Percentiles rank a stretch among this genome's conserved stretches.
Evolutionary conservation across 1,284 basidiomycete species (phyloP).

Genomic region (Ganoderma lucidum): DNA sequence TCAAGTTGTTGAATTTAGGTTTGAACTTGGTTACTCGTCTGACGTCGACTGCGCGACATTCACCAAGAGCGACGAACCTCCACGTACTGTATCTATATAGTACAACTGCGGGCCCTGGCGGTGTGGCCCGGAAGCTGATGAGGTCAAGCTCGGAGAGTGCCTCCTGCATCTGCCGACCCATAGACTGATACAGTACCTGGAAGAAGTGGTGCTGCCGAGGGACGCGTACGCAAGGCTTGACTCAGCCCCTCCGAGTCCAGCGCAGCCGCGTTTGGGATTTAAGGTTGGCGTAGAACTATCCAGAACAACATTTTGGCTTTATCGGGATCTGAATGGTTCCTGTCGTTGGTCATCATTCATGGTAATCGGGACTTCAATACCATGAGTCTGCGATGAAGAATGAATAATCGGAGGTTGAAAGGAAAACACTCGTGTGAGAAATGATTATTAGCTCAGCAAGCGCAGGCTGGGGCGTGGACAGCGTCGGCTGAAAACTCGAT

Average conservation of each 20-base stretch:
- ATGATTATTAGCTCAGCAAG: conserved; percentile 13
- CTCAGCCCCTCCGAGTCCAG: background rate
- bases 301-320: background rate
- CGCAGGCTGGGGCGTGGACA: conserved; percentile 3
- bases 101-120: background rate
- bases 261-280: background rate
- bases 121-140: too few relatives aligned
- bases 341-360: background rate
- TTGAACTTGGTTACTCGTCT: too few relatives aligned
- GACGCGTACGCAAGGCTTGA: conserved; percentile 16
- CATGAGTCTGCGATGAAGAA: background rate
- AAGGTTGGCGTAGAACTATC: background rate
- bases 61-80: background rate
- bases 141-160: too few relatives aligned
- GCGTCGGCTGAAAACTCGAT: conserved; percentile 12
- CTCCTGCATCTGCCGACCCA: background rate
- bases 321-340: background rate
- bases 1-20: too few relatives aligned
- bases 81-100: background rate
- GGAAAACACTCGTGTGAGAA: background rate
- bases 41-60: conserved; percentile 40
- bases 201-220: conserved; percentile 13
- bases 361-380: too few relatives aligned
- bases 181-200: background rate
- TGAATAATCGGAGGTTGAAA: background rate